Evolutionary conservation across 2,329 filamentous ascomycete genomes (phyloP).

Genomic region (Rhytidhysteron rufulum): DNA sequence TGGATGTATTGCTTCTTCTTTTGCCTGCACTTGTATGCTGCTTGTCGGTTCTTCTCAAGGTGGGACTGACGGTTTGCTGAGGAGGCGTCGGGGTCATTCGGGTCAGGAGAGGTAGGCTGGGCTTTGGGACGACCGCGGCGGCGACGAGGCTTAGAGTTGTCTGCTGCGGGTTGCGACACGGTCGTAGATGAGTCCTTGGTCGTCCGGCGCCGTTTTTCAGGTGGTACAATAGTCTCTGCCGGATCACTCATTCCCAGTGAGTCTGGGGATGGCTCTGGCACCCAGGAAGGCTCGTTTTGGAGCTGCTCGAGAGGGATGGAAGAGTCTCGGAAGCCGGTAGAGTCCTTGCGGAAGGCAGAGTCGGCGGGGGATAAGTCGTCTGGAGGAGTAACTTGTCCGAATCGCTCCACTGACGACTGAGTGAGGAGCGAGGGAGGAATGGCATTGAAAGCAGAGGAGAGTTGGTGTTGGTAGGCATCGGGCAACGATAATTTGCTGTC

Average conservation of each 20-base stretch:
- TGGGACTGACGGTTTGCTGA: conserved; percentile 4
- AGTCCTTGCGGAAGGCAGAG: not conserved
- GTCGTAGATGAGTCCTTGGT: not conserved
- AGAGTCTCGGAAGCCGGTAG: not conserved
- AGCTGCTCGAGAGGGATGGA: conserved; percentile 1
- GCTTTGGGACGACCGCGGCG: not conserved
- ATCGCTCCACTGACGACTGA: not conserved
- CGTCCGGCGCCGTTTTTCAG: conserved; percentile 3
- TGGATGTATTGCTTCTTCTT: conserved; percentile 56
- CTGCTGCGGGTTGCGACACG: not conserved
- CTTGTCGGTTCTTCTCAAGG: conserved; percentile 63
- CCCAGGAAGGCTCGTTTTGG: not conserved
- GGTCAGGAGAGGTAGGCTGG: not conserved
- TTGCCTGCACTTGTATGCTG: conserved; percentile 65
- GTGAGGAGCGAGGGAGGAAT: not conserved
- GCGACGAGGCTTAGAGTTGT: not conserved
- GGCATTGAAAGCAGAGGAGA: not conserved
- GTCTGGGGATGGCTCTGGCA: not conserved
- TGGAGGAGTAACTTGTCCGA: conserved; percentile 8
- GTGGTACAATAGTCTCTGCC: not conserved
- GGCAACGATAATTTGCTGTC: not conserved
- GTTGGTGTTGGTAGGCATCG: not conserved
- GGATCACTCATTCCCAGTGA: not conserved
- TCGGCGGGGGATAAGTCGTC: conserved; percentile 7
- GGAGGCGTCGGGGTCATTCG: not conserved